A percentile compares a stretch with the other conserved stretches of the same genome.
phyloP scores from a whole-genome alignment of 805 yeast genomes.

The Trichomonascus vanleenenianus region DNA sequence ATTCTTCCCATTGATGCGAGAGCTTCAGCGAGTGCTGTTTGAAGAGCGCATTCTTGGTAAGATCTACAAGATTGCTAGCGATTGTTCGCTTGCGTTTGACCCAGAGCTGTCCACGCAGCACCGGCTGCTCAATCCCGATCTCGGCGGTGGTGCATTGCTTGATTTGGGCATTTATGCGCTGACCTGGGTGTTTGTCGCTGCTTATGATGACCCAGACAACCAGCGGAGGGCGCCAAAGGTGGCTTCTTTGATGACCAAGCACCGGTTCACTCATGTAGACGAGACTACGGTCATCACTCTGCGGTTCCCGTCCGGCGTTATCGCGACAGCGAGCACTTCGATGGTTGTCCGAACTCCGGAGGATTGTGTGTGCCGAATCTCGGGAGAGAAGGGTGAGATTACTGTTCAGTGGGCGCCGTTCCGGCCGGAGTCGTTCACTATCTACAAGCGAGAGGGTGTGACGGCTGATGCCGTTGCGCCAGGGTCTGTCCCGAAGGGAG shows the following conservation, averaged over 20 bases:
- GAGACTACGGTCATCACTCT: slow-evolving; percentile 11
- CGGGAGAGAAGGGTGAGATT: slow-evolving; percentile 18
- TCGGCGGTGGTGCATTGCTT: slow-evolving; percentile 51
- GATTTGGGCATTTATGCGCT: slow-evolving; percentile 49
- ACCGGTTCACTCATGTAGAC: slow-evolving; percentile 13
- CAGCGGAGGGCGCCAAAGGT: slow-evolving; percentile 10
- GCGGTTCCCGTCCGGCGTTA: slow-evolving; percentile 11
- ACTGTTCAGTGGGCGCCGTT: slow-evolving; percentile 15
- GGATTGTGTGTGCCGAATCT: slow-evolving; percentile 12
- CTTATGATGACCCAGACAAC: slow-evolving; percentile 15
- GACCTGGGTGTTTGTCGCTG: slow-evolving; percentile 29
- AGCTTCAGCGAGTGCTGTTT: slow-evolving; percentile 32
- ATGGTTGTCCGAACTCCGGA: slow-evolving; percentile 6
- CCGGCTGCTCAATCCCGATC: slow-evolving; percentile 36
- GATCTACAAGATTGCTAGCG: slow-evolving; percentile 36
- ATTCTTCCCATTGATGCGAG: slow-evolving; percentile 37
- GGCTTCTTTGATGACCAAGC: slow-evolving; percentile 11
- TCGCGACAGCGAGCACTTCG: slow-evolving; percentile 10
- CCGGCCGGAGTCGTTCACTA: slow-evolving; percentile 18
- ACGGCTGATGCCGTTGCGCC: slow-evolving; percentile 3
- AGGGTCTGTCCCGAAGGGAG: background rate
- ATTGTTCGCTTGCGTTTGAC: slow-evolving; percentile 35
- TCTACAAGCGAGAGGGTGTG: slow-evolving; percentile 8
- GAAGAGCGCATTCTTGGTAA: slow-evolving; percentile 41
- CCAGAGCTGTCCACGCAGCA: slow-evolving; percentile 29